phyloP scores from a whole-genome alignment of 176 grass and related monocot genomes.

The Eremochloa ophiuroides region DNA sequence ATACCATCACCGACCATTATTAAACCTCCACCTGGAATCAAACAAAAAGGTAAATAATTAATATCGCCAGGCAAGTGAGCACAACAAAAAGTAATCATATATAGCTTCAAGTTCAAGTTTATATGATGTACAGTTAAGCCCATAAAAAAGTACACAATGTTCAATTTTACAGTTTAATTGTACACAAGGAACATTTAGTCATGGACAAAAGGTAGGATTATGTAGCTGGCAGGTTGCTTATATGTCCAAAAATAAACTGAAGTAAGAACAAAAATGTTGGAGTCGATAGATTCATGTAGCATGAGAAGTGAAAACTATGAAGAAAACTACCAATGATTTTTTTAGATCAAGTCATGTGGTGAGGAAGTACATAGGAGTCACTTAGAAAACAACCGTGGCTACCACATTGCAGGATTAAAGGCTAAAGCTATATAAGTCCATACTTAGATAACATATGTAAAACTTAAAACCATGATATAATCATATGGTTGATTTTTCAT shows the following conservation, averaged over 20 bases:
- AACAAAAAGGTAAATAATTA: slow-evolving; percentile 7
- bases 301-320: not conserved
- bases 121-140: not conserved
- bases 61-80: not conserved
- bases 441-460: not conserved
- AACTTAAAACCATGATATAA: not conserved
- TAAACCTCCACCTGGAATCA: slow-evolving; percentile 66
- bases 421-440: not conserved
- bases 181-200: not conserved
- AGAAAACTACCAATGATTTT: not conserved
- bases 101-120: not conserved
- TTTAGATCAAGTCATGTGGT: not conserved
- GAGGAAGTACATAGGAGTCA: not conserved
- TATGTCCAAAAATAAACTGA: not conserved
- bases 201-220: not conserved
- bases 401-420: not conserved
- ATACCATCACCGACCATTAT: slow-evolving; percentile 99
- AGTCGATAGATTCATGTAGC: not conserved
- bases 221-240: not conserved
- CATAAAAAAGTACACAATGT: too few relatives aligned
- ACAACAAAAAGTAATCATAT: not conserved
- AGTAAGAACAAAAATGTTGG: not conserved
- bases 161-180: not conserved
- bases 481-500: slow-evolving; percentile 1
- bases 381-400: not conserved